These are phyloP conservation scores for Aegilops tauschii DNA, from an alignment of 176 grass and related monocot species.

Conservation along the genomic window DNA sequence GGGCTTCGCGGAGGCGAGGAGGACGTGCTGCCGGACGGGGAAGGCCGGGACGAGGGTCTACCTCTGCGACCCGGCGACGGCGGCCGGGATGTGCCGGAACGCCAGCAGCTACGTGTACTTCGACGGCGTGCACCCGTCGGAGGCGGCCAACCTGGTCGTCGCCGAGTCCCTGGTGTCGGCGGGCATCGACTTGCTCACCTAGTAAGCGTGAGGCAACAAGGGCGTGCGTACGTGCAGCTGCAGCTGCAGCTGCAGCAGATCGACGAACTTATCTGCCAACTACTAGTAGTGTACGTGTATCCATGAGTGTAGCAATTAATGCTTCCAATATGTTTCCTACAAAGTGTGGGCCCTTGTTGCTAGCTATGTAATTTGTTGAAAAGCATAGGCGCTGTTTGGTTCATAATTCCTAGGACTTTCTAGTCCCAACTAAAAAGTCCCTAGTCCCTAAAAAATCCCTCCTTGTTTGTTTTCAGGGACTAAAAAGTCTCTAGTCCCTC, in stretches of 20 bases:
- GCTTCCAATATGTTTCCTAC: background rate
- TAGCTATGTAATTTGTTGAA: background rate
- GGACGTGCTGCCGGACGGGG: constrained; percentile 68
- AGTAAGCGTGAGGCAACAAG: background rate
- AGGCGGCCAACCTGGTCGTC: constrained; percentile 29
- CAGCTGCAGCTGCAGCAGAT: background rate
- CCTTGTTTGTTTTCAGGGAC: too few relatives aligned
- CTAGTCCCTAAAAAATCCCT: too few relatives aligned
- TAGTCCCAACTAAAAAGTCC: too few relatives aligned
- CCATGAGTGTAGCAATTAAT: background rate
- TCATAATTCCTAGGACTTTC: too few relatives aligned
- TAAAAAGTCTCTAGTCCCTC: too few relatives aligned
- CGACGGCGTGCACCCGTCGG: constrained; percentile 76
- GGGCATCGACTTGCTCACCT: constrained; percentile 38
- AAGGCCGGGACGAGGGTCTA: constrained; percentile 48
- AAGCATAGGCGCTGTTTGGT: background rate
- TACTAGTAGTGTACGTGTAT: background rate
- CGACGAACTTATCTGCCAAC: background rate
- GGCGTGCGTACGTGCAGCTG: background rate
- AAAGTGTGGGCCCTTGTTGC: background rate
- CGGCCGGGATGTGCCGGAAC: constrained; percentile 41
- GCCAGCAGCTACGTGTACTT: constrained; percentile 75
- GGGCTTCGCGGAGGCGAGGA: constrained; percentile 34
- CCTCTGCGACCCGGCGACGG: constrained; percentile 52
- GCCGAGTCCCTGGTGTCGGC: constrained; percentile 43